Base-by-base conservation (phyloP, 306 rosid species). In the Castanea sativa region DNA sequence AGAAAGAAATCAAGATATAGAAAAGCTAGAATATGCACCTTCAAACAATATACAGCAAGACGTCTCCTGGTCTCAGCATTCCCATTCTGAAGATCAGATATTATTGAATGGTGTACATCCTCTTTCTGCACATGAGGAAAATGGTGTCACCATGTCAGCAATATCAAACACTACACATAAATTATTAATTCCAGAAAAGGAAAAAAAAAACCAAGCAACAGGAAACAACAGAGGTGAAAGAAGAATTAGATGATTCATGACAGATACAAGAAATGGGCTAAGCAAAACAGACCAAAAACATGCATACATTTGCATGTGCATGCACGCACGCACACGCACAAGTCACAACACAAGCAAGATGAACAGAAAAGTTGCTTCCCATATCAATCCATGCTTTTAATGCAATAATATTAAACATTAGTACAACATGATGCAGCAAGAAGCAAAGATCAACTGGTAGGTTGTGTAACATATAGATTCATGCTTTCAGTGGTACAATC, bases 61-160 rank as follows among this genome's bases (percentile, higher is more conserved):
- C 98, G 99, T 84, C 99, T 89, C 87, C 99, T 80, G 71, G 99
- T 95, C 88, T 95, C 99, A 2, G 98, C 90, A 80, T 85, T 95
- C 77, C 99, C 99, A 78, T 95, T 95, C 91, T 95, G 99, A 79
- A 95, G 98, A 90, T 95, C 99, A 14, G 99, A 86, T 83, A 95
- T 95, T 75, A 95, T 95, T 67, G 99, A 95, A 85, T 92, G 97
- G 87, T 95, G 99, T 59, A 95, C 98, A 82, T 95, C 97, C 86
- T 95, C 99, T 85, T 95, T 95, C 99, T 95, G 97, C 85, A 81
- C 35, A 41, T 51, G 27, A 73, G 67, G 41, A 73, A 72, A 67
- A 71, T 60, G 72, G 49, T 61, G 76, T 82, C 81, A 83, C 25
- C 30, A 79, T 61, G 76, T 82, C 81, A 83, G 30, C 35, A 80